A percentile compares a stretch with the other conserved stretches of the same genome.
These are phyloP conservation scores for Funneliformis caledonium DNA, from an alignment of 371 early-diverging fungal species.

Conservation along the genomic window DNA sequence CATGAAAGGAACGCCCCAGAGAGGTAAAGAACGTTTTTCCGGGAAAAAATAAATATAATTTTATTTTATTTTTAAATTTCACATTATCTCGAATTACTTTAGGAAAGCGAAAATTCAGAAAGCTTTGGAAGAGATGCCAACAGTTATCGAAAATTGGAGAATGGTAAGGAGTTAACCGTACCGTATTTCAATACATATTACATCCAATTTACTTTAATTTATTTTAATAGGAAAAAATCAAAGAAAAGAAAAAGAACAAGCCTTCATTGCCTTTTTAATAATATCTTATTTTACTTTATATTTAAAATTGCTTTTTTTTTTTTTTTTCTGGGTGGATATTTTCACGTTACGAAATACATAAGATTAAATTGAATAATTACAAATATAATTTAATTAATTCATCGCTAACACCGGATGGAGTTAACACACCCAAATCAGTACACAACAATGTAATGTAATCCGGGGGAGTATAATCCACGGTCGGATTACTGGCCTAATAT, in stretches of 20 bases:
- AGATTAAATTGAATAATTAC: constrained; percentile 43
- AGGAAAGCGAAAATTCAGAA: constrained; percentile 46
- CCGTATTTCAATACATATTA: not conserved
- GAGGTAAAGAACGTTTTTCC: constrained; percentile 42
- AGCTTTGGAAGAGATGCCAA: constrained; percentile 52
- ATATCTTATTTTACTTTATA: not conserved
- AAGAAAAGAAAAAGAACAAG: constrained; percentile 22
- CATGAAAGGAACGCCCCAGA: constrained; percentile 51
- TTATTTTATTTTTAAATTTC: not conserved
- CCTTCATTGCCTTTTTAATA: constrained; percentile 14
- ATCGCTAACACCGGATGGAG: constrained; percentile 91
- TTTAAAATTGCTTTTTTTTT: too few species aligned
- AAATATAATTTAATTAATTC: constrained; percentile 87
- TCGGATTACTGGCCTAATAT: constrained; percentile 66
- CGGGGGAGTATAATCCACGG: constrained; percentile 96
- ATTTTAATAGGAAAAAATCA: not conserved
- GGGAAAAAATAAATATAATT: not conserved
- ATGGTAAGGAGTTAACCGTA: constrained; percentile 40
- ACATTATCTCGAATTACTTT: constrained; percentile 19
- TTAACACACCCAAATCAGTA: constrained; percentile 93
- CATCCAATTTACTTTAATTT: too few species aligned
- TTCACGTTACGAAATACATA: not conserved
- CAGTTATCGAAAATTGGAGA: constrained; percentile 56
- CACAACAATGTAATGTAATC: constrained; percentile 87
- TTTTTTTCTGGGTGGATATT: too few species aligned